Conservation (phyloP, 495 filamentous ascomycete genomes). For the Penicillium nucicola region DNA sequence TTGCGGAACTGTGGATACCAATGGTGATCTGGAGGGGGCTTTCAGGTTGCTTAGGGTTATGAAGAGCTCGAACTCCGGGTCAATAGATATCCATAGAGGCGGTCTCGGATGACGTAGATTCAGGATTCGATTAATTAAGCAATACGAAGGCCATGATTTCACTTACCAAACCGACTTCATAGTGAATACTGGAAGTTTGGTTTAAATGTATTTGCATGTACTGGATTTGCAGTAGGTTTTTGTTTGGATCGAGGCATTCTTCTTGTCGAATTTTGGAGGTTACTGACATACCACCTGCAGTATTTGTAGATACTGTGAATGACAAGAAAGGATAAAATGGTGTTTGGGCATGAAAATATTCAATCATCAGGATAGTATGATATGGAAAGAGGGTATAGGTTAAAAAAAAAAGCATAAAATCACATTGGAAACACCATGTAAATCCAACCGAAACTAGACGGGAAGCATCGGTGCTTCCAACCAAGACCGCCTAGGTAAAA, state of each 20-base stretch:
- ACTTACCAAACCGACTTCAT: slow-evolving; percentile 53
- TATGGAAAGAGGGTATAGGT: slow-evolving; percentile 3
- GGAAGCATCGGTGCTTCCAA: not conserved
- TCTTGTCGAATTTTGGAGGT: slow-evolving; percentile 18
- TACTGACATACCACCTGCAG: no score
- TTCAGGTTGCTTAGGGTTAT: not conserved
- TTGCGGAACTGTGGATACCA: not conserved
- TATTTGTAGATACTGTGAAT: no score
- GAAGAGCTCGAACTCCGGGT: not conserved
- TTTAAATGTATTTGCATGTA: slow-evolving; percentile 40
- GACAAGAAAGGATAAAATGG: no score
- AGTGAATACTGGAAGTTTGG: slow-evolving; percentile 56
- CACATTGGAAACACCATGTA: not conserved
- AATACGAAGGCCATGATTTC: slow-evolving; percentile 52
- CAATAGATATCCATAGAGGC: no score
- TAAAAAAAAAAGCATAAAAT: not conserved
- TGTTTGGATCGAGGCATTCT: slow-evolving; percentile 45
- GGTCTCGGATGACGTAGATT: no score
- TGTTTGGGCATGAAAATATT: no score
- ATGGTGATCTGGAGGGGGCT: slow-evolving; percentile 1
- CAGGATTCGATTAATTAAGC: no score
- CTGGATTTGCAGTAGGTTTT: slow-evolving; percentile 37
- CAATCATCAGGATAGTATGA: no score
- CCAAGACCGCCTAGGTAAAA: not conserved
- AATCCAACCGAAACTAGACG: not conserved